Base-by-base conservation (phyloP, 352 stramenopile genomes). In the Paralagenidium karlingii region DNA sequence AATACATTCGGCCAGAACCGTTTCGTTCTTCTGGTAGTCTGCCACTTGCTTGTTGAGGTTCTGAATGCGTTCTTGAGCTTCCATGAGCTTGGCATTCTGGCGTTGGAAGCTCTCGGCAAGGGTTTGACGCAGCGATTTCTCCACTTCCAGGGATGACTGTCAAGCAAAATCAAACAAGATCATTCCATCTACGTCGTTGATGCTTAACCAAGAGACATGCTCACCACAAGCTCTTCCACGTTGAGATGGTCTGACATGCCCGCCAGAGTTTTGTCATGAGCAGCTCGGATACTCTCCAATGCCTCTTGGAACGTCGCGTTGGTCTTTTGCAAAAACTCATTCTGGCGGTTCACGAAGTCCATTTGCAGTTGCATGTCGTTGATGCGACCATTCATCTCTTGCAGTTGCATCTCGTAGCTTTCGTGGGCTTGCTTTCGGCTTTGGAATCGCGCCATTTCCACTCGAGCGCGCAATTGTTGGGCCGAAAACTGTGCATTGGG, bases 1-100 rank as follows among this genome's bases (percentile, higher is more conserved):
- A 12, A 82, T 54, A 18, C 66, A 77, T 47, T 88, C 66, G 7
- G 63, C 68, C 31, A 88, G 42, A 30, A 78, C 70, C 0, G 70
- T 88, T 47, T 88, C 70, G 0, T 70, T 85, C 55, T 79, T 82
- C 40, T 85, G 70, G 47, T 85, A 82, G 28, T 71, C 64, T 12
- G 47, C 25, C 25, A 84, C 58, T 30, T 85, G 70, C 12, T 25
- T 24, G 11, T 55, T 36, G 9, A 85, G 46, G 26, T 49, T 45
- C 38, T 62, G 45, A 7, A 81, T 58, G 33, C 70, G 63, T 25
- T 65, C 52, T 25, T 74, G 53, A 5, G 69, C 57, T 0, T 48
- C 31, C 2, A 66, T 21, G 2, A 86, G 47, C 42, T 49, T 44
- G 13, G 56, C 49, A 21, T 68, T 74, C 40, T 83, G 63, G 40